Conservation (phyloP, 2,329 filamentous ascomycete species). For the Aspergillus sojae region DNA sequence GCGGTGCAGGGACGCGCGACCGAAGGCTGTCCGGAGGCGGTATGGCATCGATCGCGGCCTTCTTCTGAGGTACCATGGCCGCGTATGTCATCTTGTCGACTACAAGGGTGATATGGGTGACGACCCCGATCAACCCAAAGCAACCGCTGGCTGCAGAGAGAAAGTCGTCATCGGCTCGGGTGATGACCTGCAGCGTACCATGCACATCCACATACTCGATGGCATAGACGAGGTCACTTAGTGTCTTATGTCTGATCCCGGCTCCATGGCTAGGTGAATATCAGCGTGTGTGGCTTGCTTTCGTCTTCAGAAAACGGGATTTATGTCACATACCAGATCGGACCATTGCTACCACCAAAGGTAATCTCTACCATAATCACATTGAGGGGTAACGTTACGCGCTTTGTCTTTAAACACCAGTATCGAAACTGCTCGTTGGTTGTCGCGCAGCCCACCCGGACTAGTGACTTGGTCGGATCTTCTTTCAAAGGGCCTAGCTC, state of each 20-base stretch:
- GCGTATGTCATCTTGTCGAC: conserved; percentile 1
- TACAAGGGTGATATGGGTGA: neutral
- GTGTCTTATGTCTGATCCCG: neutral
- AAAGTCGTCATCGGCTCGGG: neutral
- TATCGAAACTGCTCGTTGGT: neutral
- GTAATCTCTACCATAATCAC: neutral
- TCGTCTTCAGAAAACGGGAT: no score
- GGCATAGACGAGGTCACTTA: neutral
- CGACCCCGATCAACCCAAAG: conserved; percentile 3
- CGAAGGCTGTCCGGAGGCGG: neutral
- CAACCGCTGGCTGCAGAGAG: neutral
- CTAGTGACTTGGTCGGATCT: neutral
- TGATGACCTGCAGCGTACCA: neutral
- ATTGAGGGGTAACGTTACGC: neutral
- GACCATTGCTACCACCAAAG: neutral
- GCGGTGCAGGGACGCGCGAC: neutral
- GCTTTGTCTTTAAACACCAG: neutral
- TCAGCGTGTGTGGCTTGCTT: neutral
- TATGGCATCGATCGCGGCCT: neutral
- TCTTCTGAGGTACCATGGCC: neutral
- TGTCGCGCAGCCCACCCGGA: neutral
- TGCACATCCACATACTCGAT: neutral
- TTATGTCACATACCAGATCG: neutral
- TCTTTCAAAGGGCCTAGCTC: no score
- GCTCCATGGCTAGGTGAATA: neutral